Percentiles rank a stretch among this genome's conserved stretches.
phyloP scores from a whole-genome alignment of 129 eudicot species.

The Tanacetum coccineum region DNA sequence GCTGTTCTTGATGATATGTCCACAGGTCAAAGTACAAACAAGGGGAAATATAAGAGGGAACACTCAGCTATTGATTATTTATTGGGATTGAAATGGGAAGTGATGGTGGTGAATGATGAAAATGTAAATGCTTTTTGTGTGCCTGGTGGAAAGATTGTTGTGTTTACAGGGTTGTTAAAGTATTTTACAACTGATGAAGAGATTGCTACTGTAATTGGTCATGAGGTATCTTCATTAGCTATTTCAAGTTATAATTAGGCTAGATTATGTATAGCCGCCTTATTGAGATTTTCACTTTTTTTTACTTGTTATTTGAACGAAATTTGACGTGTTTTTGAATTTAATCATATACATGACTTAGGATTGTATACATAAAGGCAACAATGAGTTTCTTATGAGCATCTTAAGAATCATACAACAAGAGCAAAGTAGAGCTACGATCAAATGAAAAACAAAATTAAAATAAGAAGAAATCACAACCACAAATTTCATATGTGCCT shows the following conservation, averaged over 20 bases:
- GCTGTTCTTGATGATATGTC: too few species aligned
- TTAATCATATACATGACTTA: too few species aligned
- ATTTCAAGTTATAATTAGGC: not conserved
- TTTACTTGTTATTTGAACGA: not conserved
- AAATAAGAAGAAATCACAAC: too few species aligned
- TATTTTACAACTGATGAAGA: not conserved
- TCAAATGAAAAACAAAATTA: too few species aligned
- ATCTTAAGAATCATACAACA: too few species aligned
- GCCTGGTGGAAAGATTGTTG: conserved; percentile 6
- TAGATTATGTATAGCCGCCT: not conserved
- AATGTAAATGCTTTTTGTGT: not conserved
- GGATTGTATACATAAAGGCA: too few species aligned
- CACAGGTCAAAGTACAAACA: too few species aligned
- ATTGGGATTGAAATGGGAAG: not conserved
- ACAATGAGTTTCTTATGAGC: too few species aligned
- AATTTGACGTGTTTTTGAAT: too few species aligned
- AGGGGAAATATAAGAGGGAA: conserved; percentile 47
- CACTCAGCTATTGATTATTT: not conserved
- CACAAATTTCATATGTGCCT: too few species aligned
- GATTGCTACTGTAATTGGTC: conserved; percentile 8
- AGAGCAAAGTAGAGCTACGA: too few species aligned
- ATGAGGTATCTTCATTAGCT: conserved; percentile 1
- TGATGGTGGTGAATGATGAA: not conserved
- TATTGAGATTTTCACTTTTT: not conserved
- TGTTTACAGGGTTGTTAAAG: not conserved